Evolutionary conservation across 1,284 basidiomycete species (phyloP).

Genomic region (Boletus calvinii): DNA sequence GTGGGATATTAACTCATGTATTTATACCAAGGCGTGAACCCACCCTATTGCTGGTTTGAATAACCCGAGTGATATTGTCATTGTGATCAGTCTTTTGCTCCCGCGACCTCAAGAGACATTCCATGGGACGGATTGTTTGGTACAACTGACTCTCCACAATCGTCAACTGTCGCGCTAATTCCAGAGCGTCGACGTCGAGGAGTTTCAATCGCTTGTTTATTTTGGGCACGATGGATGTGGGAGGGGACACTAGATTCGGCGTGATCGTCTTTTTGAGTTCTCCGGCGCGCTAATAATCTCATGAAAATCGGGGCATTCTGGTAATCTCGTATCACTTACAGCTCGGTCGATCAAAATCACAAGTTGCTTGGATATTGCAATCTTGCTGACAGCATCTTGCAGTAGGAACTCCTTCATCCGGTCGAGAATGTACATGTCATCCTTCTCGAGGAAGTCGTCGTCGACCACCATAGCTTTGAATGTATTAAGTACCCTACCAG

Average conservation of each 20-base stretch:
- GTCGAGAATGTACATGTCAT: slow-evolving; percentile 75
- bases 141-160: slow-evolving; percentile 90
- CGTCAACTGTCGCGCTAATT: slow-evolving; percentile 92
- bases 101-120: slow-evolving; percentile 82
- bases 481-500: slow-evolving; percentile 73
- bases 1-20: slow-evolving; percentile 5
- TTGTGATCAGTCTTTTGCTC: slow-evolving; percentile 72
- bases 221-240: slow-evolving; percentile 78
- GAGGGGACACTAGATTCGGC: slow-evolving; percentile 55
- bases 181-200: slow-evolving; percentile 86
- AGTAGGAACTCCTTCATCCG: slow-evolving; percentile 77
- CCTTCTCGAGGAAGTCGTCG: slow-evolving; percentile 78
- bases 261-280: slow-evolving; percentile 52
- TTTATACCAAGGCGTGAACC: slow-evolving; percentile 23
- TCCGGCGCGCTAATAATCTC: slow-evolving; percentile 48
- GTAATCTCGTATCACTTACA: slow-evolving; percentile 47
- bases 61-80: slow-evolving; percentile 87
- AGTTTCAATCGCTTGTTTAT: slow-evolving; percentile 76
- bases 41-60: slow-evolving; percentile 89
- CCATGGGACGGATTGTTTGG: slow-evolving; percentile 85
- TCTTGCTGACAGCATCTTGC: slow-evolving; percentile 60
- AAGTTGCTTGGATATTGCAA: slow-evolving; percentile 73
- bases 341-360: slow-evolving; percentile 72
- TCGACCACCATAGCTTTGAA: slow-evolving; percentile 81
- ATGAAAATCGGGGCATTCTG: slow-evolving; percentile 23